Base-by-base conservation (phyloP, 306 rosid species). In the Vigna unguiculata region DNA sequence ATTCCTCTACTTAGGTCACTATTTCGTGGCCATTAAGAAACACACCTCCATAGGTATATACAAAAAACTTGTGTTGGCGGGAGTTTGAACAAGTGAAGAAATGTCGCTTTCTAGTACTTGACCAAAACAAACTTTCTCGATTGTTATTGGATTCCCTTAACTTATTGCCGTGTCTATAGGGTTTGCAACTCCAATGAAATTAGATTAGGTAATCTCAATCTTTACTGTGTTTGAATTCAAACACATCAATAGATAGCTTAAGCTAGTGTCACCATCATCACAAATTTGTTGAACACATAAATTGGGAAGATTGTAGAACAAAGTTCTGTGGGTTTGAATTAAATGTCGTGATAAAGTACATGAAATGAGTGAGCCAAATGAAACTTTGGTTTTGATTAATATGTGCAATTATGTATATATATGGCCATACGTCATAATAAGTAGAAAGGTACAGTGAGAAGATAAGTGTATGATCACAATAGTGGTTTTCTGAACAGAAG, bases 221-320 rank as follows among this genome's bases (percentile, higher is more conserved):
- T 77, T 63, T 66, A 11, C 4, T 43, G 71, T 68, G 77, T 71
- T 80, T 78, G 83, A 82, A 80, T 79, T 83, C 81, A 78, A 86
- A 83, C 71, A 71, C 64, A 24, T 68, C 28, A 41, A 68, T 78
- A 82, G 78, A 46, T 76, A 78, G n/a, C 60, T 67, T 72, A 65
- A 41, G 77, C 32, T 34, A 80, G 65, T 41, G 83, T 82, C 78
- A 63, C 69, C 84, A 72, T 84, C 88, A 82, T 69, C 85, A 66
- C 80, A 53, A 77, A 71, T 58, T 12, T 58, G 34, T 21, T 19
- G 9, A 48, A 14, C 20, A 21, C 28, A 45, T 57, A 76, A 78
- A 24, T 78, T 60, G 59, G 76, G 40, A 75, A 78, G 54, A 75
- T 55, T 81, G 82, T 49, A 72, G 78, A 73, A 72, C 74, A 81